Percentiles rank a stretch among this genome's conserved stretches.
Evolutionary conservation across 768 basidiomycete genomes (phyloP).

Genomic region (Mycena crocata): DNA sequence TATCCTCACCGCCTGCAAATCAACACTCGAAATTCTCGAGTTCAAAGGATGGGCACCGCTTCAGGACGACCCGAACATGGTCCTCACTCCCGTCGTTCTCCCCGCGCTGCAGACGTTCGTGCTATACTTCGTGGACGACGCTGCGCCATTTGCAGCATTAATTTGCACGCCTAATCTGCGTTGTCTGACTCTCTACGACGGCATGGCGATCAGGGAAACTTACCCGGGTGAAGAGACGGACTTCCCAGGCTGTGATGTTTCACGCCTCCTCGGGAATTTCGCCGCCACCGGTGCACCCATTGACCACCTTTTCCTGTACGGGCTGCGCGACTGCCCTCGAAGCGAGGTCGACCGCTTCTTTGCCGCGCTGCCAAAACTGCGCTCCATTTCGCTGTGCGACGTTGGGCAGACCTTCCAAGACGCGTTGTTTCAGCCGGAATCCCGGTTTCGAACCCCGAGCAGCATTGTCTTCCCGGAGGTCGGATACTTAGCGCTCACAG

Average conservation of each 20-base stretch:
- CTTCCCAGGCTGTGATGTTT: not conserved
- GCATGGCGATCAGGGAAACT: not conserved
- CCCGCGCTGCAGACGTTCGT: not conserved
- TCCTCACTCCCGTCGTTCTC: constrained; percentile 1
- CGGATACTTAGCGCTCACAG: not conserved
- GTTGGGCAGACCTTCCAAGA: not conserved
- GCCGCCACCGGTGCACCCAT: not conserved
- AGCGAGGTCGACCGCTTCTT: constrained; percentile 17
- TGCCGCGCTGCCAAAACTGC: not conserved
- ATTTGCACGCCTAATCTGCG: not conserved
- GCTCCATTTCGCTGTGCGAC: not conserved
- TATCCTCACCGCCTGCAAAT: constrained; percentile 5
- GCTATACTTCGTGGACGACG: constrained; percentile 6
- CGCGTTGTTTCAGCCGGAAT: constrained; percentile 18
- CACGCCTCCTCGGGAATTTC: constrained; percentile 5
- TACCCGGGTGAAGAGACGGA: not conserved
- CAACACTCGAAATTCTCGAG: constrained; percentile 8
- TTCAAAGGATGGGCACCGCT: constrained; percentile 15
- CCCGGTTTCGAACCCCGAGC: not conserved
- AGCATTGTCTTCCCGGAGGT: not conserved
- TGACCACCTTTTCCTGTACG: constrained; percentile 3
- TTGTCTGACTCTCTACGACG: constrained; percentile 3
- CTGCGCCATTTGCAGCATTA: not conserved
- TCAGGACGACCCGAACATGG: not conserved
- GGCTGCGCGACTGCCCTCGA: constrained; percentile 5